Percentiles rank a stretch among this genome's conserved stretches.
These are phyloP conservation scores for Nitzschia inconspicua DNA, from an alignment of 108 stramenopile genomes.

Conservation along the genomic window DNA sequence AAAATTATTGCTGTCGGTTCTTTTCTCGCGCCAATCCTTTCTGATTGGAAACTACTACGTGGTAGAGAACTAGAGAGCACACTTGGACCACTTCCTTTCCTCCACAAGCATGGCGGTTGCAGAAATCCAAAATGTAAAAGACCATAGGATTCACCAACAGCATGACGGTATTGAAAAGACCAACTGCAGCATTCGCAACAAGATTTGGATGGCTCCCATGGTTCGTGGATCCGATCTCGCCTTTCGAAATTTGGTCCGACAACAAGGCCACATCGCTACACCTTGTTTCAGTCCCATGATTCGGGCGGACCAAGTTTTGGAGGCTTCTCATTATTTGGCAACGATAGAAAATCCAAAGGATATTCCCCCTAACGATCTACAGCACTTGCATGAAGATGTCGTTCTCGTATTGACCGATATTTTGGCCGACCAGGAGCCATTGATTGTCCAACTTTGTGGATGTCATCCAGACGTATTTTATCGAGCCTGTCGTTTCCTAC, in stretches of 20 bases:
- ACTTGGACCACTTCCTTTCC: too few species aligned
- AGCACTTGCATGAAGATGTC: slow-evolving; percentile 28
- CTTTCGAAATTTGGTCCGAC: slow-evolving; percentile 41
- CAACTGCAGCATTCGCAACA: too few species aligned
- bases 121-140: too few species aligned
- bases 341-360: neutral
- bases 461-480: slow-evolving; percentile 22
- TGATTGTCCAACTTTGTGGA: slow-evolving; percentile 57
- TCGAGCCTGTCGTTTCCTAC: slow-evolving; percentile 32
- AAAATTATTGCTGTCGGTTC: too few species aligned
- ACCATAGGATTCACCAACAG: too few species aligned
- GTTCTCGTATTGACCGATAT: slow-evolving; percentile 37
- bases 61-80: too few species aligned
- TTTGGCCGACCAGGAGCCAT: slow-evolving; percentile 17
- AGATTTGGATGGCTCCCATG: slow-evolving; percentile 71
- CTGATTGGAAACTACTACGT: too few species aligned
- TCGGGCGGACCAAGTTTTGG: slow-evolving; percentile 43
- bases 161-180: too few species aligned
- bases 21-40: too few species aligned
- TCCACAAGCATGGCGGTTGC: too few species aligned
- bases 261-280: slow-evolving; percentile 29
- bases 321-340: slow-evolving; percentile 4
- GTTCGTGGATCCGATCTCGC: slow-evolving; percentile 62
- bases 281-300: slow-evolving; percentile 62
- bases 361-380: neutral